A percentile compares a stretch with the other conserved stretches of the same genome.
These are phyloP conservation scores for Penicillium sp. DNA, from an alignment of 2,329 filamentous ascomycete genomes.

Conservation along the genomic window DNA sequence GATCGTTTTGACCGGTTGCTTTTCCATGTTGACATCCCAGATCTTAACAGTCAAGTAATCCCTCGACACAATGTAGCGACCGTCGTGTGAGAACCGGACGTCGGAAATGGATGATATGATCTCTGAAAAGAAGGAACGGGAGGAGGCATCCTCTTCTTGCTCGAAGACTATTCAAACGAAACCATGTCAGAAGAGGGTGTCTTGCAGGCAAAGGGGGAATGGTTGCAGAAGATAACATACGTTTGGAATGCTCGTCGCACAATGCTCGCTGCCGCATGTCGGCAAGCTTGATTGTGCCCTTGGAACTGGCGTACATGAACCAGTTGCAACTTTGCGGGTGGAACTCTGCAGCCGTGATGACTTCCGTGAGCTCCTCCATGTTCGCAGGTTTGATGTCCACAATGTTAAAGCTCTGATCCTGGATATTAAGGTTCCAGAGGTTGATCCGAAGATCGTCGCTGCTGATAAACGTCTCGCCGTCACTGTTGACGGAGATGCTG, in stretches of 20 bases:
- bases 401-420: conserved; percentile 99
- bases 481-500: conserved; percentile 99
- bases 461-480: conserved; percentile 98
- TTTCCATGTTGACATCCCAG: conserved; percentile 99
- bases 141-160: conserved; percentile 93
- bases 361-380: conserved; percentile 98
- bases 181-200: too few relatives aligned
- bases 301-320: conserved; percentile 99
- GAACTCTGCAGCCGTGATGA: conserved; percentile 96
- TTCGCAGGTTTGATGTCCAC: conserved; percentile 99
- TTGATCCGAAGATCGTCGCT: conserved; percentile 97
- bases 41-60: conserved; percentile 99
- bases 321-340: conserved; percentile 96
- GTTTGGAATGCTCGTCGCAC: conserved; percentile 89
- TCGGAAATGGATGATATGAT: conserved; percentile 99
- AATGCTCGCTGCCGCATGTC: conserved; percentile 96
- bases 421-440: conserved; percentile 97
- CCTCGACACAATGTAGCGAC: conserved; percentile 90
- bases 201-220: too few relatives aligned
- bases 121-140: conserved; percentile 98
- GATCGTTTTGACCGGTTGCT: conserved; percentile 93
- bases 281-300: conserved; percentile 95
- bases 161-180: too few relatives aligned
- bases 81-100: conserved; percentile 92
- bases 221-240: too few relatives aligned